Evolutionary conservation across 768 basidiomycete species (phyloP).

Genomic region (Rhizopogon vulgaris): DNA sequence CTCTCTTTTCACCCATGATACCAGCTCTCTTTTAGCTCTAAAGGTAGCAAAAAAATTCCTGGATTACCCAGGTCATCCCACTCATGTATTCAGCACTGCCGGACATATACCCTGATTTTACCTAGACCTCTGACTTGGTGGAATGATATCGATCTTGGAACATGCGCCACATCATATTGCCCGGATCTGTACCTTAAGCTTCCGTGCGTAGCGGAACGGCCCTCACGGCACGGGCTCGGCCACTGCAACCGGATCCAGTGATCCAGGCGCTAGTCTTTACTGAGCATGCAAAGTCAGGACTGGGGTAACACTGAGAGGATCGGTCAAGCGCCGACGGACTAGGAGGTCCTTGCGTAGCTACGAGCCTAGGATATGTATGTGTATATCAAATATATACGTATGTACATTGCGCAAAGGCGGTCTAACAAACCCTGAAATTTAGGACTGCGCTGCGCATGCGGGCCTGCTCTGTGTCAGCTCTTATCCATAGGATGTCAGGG

Average conservation of each 20-base stretch:
- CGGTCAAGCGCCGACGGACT: neutral
- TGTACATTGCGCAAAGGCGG: neutral
- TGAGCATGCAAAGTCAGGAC: neutral
- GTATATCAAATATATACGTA: neutral
- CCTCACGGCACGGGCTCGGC: neutral
- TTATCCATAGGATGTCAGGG: neutral
- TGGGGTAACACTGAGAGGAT: neutral
- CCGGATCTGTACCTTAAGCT: neutral
- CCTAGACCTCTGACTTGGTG: neutral
- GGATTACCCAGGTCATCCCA: neutral
- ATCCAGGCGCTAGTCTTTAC: neutral
- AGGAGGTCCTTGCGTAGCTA: neutral
- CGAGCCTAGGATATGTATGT: too few relatives aligned
- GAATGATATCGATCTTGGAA: neutral
- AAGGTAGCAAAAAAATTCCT: neutral
- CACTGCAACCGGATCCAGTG: too few relatives aligned
- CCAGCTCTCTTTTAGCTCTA: neutral
- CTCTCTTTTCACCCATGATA: neutral
- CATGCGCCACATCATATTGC: neutral
- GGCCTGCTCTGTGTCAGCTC: neutral
- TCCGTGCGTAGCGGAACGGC: neutral
- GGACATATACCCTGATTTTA: neutral
- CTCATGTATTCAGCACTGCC: neutral
- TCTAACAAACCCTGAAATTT: neutral
- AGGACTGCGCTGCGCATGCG: neutral